A percentile compares a stretch with the other conserved stretches of the same genome.
Evolutionary conservation across 768 basidiomycete genomes (phyloP).

Genomic region (Podaxis mareebaensis): DNA sequence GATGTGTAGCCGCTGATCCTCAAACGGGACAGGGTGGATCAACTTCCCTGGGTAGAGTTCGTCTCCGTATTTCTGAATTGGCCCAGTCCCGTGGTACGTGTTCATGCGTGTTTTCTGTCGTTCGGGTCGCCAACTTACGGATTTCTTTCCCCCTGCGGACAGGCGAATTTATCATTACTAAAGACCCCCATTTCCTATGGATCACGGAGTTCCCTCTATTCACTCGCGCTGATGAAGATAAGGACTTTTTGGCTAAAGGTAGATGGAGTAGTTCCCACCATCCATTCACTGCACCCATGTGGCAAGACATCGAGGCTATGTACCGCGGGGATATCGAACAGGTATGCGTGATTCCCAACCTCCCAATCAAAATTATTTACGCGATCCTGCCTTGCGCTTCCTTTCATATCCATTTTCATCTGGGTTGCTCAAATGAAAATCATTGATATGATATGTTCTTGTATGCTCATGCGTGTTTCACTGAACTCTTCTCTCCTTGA

Average conservation of each 20-base stretch:
- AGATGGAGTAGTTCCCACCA: constrained; percentile 94
- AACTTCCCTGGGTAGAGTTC: constrained; percentile 73
- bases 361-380: constrained; percentile 14
- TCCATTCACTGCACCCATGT: constrained; percentile 96
- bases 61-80: constrained; percentile 64
- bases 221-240: constrained; percentile 82
- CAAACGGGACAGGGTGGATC: constrained; percentile 69
- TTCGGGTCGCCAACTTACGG: constrained; percentile 12
- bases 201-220: constrained; percentile 95
- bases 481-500: constrained; percentile 9
- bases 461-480: constrained; percentile 10
- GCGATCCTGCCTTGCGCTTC: constrained; percentile 3
- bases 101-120: constrained; percentile 9
- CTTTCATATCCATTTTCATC: constrained; percentile 12
- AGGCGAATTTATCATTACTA: constrained; percentile 60
- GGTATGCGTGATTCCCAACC: constrained; percentile 33
- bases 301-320: constrained; percentile 79
- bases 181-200: constrained; percentile 86
- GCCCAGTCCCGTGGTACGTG: constrained; percentile 64
- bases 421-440: background rate
- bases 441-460: constrained; percentile 8
- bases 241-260: constrained; percentile 81
- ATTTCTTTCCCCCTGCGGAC: constrained; percentile 14
- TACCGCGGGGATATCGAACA: constrained; percentile 66
- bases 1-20: constrained; percentile 14